These are phyloP conservation scores for Grosmannia huntii DNA, from an alignment of 2,329 filamentous ascomycete genomes.

Conservation along the genomic window DNA sequence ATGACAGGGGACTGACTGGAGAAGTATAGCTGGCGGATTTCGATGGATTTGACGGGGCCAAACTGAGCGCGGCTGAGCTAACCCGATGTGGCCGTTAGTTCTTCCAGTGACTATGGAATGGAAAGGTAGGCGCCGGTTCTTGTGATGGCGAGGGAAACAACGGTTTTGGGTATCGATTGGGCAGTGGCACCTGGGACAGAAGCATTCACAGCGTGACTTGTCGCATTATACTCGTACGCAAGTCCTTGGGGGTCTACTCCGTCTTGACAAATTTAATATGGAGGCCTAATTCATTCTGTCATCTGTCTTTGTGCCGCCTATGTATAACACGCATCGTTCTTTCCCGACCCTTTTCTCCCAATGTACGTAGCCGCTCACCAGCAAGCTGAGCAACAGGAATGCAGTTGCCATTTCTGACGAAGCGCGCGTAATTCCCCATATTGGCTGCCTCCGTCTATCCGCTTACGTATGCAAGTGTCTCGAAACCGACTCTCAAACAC, in stretches of 20 bases:
- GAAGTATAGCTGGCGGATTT: neutral
- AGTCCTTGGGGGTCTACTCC: neutral
- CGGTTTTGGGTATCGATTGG: neutral
- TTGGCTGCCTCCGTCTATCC: too few species aligned
- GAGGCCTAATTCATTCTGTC: neutral
- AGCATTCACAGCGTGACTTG: neutral
- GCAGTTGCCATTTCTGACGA: too few species aligned
- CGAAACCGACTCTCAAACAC: too few species aligned
- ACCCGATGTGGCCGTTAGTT: neutral
- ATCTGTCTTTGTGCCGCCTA: too few species aligned
- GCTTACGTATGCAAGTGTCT: too few species aligned
- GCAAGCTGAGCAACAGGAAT: too few species aligned
- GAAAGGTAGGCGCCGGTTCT: too few species aligned
- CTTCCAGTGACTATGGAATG: neutral
- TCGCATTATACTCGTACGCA: neutral
- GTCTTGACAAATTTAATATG: neutral
- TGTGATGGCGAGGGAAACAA: too few species aligned
- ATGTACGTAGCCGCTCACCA: too few species aligned
- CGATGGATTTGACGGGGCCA: neutral
- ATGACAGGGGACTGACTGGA: neutral
- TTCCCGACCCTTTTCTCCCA: too few species aligned
- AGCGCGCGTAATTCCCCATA: too few species aligned
- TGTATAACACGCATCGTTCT: too few species aligned
- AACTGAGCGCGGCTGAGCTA: slow-evolving; percentile 1
- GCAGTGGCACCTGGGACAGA: neutral